Evolutionary conservation across 192 early-diverging fungal species (phyloP), one percentile per base, ranked within the genome.

Genomic region (Coemansia sp.): DNA sequence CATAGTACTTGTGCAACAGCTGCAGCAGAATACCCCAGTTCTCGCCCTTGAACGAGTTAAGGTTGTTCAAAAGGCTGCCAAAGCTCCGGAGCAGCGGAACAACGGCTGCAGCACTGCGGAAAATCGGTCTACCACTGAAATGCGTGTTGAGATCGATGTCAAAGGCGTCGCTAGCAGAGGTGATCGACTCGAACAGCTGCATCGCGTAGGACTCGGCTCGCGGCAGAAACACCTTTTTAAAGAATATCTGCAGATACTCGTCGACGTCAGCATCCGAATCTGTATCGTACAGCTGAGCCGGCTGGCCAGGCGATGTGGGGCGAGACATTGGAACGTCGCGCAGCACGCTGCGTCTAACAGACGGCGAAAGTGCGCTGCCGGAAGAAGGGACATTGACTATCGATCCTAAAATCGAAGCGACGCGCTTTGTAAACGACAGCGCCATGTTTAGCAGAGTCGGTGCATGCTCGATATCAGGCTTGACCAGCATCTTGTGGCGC

Each of bases 121-220:
- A 76, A 49, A 82, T 75, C 18, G 79, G 79, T 3, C 79, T 70
- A 3, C 79, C 79, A 64, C 66, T 65, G 54, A 76, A 76, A 54
- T 72, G 66, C 34, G 74, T 67, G 54, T 68, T 70, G 25, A 66
- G 38, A 40, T 76, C 74, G 10, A 69, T 48, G 22, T 83, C 71
- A 30, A 79, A 83, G 20, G 77, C 77, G 48, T 75, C 75, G 61
- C 69, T 73, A 16, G 73, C 76, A 0, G 70, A 63, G 12, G 63
- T 72, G 31, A 77, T 61, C 11, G 66, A 56, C 22, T 76, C 71
- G 38, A 77, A 83, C 20, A 67, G 86, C 33, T 88, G 86, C 77
- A 93, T 77, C 0, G 93, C 89, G 45, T 90, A 86, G n/a, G 93
- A 86, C 65, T 96, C 92, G 56, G 93, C 89, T 57, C 90, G 88